Evolutionary conservation across 495 filamentous ascomycete species (phyloP).

Genomic region (Podospora sp.): DNA sequence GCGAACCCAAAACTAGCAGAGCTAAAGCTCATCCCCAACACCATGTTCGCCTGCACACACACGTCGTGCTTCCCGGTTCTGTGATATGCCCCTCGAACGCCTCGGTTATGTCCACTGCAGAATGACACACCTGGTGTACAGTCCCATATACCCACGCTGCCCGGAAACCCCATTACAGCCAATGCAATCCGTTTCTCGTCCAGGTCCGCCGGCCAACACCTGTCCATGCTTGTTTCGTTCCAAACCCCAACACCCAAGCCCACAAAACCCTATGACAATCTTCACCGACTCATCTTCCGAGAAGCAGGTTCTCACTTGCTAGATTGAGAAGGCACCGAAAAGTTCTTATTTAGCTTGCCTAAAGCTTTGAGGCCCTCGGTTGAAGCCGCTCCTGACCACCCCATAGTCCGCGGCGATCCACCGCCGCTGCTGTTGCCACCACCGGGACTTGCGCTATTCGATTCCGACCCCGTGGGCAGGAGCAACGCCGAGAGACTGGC

Average conservation of each 20-base stretch:
- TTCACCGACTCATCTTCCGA: not conserved
- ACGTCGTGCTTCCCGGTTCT: not conserved
- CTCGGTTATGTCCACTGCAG: not conserved
- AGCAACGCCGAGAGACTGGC: constrained; percentile 43
- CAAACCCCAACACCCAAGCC: not conserved
- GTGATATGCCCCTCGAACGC: not conserved
- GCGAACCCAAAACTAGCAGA: too few species aligned
- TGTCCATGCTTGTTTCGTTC: too few species aligned
- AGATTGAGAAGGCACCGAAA: not conserved
- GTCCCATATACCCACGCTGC: not conserved
- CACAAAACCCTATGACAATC: not conserved
- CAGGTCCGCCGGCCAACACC: not conserved
- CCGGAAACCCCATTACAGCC: not conserved
- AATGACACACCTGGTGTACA: not conserved
- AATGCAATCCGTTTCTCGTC: not conserved
- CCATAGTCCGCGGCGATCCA: constrained; percentile 35
- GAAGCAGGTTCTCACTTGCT: too few species aligned
- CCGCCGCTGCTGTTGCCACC: constrained; percentile 37
- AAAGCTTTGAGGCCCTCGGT: constrained; percentile 64
- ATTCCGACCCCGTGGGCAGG: constrained; percentile 43
- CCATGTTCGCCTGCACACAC: not conserved
- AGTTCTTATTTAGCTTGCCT: constrained; percentile 51
- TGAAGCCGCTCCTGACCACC: not conserved
- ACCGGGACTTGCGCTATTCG: constrained; percentile 42
- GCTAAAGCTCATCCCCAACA: not conserved